Evolutionary conservation across 257 asterid genomes (phyloP).

Genomic region (Sherardia arvensis): DNA sequence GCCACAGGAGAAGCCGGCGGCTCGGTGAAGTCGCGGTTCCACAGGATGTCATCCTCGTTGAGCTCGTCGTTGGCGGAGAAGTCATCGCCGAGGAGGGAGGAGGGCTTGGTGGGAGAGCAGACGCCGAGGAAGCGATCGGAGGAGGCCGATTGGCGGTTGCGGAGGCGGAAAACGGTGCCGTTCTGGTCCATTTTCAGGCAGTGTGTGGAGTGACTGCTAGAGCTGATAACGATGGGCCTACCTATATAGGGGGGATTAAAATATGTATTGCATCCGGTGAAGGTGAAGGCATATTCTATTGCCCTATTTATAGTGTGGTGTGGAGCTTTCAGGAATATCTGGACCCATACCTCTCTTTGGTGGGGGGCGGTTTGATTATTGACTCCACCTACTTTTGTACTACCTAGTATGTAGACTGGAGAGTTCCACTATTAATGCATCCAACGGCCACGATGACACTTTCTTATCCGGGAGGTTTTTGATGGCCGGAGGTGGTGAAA

Average conservation of each 20-base stretch:
- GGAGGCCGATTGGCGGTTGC: slow-evolving; percentile 54
- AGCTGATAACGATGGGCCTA: not conserved
- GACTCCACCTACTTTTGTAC: not conserved
- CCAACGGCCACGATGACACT: not conserved
- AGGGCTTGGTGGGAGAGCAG: slow-evolving; percentile 50
- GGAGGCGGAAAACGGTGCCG: slow-evolving; percentile 40
- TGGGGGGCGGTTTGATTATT: not conserved
- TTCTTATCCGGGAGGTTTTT: not conserved
- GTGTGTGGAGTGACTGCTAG: not conserved
- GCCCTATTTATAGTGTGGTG: not conserved
- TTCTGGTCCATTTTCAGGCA: slow-evolving; percentile 38
- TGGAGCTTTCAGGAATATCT: not conserved
- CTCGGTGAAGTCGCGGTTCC: slow-evolving; percentile 30
- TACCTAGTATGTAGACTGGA: not conserved
- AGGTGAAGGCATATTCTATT: not conserved
- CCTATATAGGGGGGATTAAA: not conserved
- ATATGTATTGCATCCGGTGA: not conserved
- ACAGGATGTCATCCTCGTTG: slow-evolving; percentile 66
- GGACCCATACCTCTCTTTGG: not conserved
- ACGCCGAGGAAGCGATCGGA: slow-evolving; percentile 56
- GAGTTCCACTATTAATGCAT: not conserved
- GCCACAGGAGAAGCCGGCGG: slow-evolving; percentile 27
- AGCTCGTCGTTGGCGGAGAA: slow-evolving; percentile 44
- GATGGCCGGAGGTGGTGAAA: not conserved
- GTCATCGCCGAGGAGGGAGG: slow-evolving; percentile 11